Conservation (phyloP, 2,329 filamentous ascomycete genomes). For the Periconia digitata region DNA sequence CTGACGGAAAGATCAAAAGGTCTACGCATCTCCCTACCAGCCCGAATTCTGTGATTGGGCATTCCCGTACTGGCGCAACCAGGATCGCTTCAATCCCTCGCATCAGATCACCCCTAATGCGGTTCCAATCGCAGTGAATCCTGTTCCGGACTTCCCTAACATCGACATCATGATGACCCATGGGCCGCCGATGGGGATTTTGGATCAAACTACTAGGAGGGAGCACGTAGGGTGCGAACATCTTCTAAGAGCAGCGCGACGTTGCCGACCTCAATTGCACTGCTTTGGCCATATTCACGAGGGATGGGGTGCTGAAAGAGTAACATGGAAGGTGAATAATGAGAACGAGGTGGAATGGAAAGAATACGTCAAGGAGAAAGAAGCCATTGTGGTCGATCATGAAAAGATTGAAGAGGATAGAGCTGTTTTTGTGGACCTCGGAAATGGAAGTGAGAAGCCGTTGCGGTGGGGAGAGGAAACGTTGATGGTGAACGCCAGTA, state of each 20-base stretch:
- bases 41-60: conserved; percentile 60
- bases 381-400: conserved; percentile 20
- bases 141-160: conserved; percentile 47
- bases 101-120: conserved; percentile 28
- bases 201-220: conserved; percentile 47
- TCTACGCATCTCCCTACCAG: conserved; percentile 58
- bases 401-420: conserved; percentile 21
- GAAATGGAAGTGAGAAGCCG: conserved; percentile 23
- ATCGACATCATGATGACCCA: conserved; percentile 64
- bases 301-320: conserved; percentile 43
- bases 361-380: conserved; percentile 18
- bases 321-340: conserved; percentile 39
- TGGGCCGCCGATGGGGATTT: conserved; percentile 56
- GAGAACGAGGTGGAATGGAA: conserved; percentile 18
- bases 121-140: conserved; percentile 35
- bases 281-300: conserved; percentile 67
- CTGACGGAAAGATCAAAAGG: conserved; percentile 16
- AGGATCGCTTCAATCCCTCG: conserved; percentile 56
- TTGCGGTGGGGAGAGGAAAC: conserved; percentile 54
- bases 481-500: conserved; percentile 60
- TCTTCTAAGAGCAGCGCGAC: conserved; percentile 53
- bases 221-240: conserved; percentile 57
- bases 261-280: conserved; percentile 57
- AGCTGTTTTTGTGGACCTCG: conserved; percentile 35
- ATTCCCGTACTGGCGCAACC: conserved; percentile 54